Evolutionary conservation across 2,329 filamentous ascomycete species (phyloP).

Genomic region (Microascus cirrosus): DNA sequence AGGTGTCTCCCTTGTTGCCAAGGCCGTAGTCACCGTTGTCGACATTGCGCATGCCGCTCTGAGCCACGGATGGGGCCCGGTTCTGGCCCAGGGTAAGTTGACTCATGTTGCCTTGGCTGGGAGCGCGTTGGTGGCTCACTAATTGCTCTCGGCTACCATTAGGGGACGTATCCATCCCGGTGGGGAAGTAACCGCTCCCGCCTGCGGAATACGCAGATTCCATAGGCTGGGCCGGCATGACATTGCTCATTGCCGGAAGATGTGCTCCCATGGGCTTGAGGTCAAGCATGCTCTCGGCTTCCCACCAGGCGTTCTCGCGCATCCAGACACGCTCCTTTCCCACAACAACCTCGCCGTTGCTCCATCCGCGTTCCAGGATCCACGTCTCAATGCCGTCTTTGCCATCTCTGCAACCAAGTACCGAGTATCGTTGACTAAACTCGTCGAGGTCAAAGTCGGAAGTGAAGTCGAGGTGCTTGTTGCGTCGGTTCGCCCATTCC

Average conservation of each 20-base stretch:
- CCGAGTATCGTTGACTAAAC: constrained; percentile 71
- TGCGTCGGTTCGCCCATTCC: constrained; percentile 92
- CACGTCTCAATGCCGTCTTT: constrained; percentile 89
- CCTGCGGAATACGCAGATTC: constrained; percentile 63
- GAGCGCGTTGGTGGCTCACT: constrained; percentile 43
- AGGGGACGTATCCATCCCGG: constrained; percentile 32
- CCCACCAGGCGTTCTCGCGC: constrained; percentile 91
- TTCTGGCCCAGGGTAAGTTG: constrained; percentile 33
- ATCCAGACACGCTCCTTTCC: constrained; percentile 93
- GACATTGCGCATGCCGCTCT: constrained; percentile 44
- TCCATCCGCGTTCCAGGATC: constrained; percentile 93
- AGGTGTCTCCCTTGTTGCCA: constrained; percentile 72
- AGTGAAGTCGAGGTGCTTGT: constrained; percentile 86
- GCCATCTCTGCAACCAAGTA: constrained; percentile 79
- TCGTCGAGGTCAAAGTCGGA: constrained; percentile 94
- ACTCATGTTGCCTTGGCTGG: constrained; percentile 44
- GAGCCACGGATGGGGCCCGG: constrained; percentile 46
- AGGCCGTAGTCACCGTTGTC: constrained; percentile 77
- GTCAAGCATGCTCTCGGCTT: constrained; percentile 92
- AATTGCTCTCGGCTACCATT: constrained; percentile 66
- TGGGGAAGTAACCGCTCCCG: constrained; percentile 60
- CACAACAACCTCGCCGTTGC: constrained; percentile 89
- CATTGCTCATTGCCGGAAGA: constrained; percentile 16
- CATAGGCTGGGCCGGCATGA: constrained; percentile 29
- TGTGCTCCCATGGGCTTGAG: constrained; percentile 54